phyloP scores from a whole-genome alignment of 768 basidiomycete genomes.

The Brasilioporus rufonigricans region DNA sequence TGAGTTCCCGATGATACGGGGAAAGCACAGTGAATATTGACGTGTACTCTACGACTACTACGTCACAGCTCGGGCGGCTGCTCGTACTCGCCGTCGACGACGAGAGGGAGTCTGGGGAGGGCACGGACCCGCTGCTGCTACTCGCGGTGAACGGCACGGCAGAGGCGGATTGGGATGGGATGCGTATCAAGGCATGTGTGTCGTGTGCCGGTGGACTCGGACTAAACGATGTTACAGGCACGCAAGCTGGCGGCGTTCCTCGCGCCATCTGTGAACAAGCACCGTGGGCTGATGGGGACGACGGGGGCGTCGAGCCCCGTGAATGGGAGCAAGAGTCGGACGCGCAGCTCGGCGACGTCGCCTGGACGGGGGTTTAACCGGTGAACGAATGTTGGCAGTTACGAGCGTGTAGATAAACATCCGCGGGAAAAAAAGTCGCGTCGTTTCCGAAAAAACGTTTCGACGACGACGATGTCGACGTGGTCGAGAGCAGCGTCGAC shows the following conservation, averaged over 20 bases:
- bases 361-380: slow-evolving; percentile 23
- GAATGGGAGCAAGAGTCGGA: slow-evolving; percentile 25
- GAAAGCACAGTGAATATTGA: background rate
- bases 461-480: slow-evolving; percentile 22
- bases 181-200: slow-evolving; percentile 57
- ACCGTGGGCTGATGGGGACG: slow-evolving; percentile 29
- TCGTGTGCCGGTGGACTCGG: background rate
- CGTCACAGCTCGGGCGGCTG: slow-evolving; percentile 62
- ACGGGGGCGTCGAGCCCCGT: slow-evolving; percentile 1
- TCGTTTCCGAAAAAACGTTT: background rate
- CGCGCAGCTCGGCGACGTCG: slow-evolving; percentile 29
- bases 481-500: slow-evolving; percentile 15
- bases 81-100: slow-evolving; percentile 65
- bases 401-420: background rate
- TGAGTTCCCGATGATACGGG: slow-evolving; percentile 29
- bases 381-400: background rate
- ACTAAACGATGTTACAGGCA: slow-evolving; percentile 22
- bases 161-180: slow-evolving; percentile 61
- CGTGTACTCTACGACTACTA: slow-evolving; percentile 1
- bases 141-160: slow-evolving; percentile 65
- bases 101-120: slow-evolving; percentile 7
- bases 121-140: slow-evolving; percentile 56
- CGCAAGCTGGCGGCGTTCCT: slow-evolving; percentile 32
- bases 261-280: slow-evolving; percentile 38
- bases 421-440: slow-evolving; percentile 27